Evolutionary conservation across 805 yeast genomes (phyloP), one percentile per base, ranked within the genome.

Genomic region (Schwanniomyces occidentalis): DNA sequence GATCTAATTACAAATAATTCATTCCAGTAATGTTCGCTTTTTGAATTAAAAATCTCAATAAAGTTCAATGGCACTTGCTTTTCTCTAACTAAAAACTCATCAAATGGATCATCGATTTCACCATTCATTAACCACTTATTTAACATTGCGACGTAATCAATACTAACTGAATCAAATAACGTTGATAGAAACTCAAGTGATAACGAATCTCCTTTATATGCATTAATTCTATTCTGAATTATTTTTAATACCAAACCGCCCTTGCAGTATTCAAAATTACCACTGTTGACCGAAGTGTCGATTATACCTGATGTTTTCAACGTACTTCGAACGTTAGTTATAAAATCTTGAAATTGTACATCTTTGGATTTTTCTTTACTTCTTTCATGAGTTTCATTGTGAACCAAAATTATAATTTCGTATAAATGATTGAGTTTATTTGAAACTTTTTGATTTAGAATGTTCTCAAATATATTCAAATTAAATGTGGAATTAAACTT

Each of bases 51-150:
- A 7, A 59, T 40, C 17, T 48, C 55, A 24, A 42, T 27, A 13
- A 54, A 40, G 12, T 41, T 44, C n/a, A 44, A 27, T 6, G 69
- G 66, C 10, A 58, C 53, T 20, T 46, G 45, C 24, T 61, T 61
- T 46, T 73, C 63, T 18, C 75, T 71, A n/a, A 93, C 76, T 51
- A 89, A 61, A 54, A 93, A 93, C 56, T 91, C 99, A 24, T 81
- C 78, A 51, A 78, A 79, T 0, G 86, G 87, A 48, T 93, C 99
- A 42, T 76, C 72, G 7, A 93, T 66, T 5, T 67, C 64, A 0
- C 99, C 99, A 31, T 71, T 63, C 4, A 73, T 69, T 12, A 91
- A 67, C 99, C 99, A 93, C n/a, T 63, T 54, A 46, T 84, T 80
- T 7, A 93, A 64, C 79, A 85, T 83, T 1, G 46, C 45, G 13